These are phyloP conservation scores for Lentinus tigrinus DNA, from an alignment of 768 basidiomycete genomes.

Conservation along the genomic window DNA sequence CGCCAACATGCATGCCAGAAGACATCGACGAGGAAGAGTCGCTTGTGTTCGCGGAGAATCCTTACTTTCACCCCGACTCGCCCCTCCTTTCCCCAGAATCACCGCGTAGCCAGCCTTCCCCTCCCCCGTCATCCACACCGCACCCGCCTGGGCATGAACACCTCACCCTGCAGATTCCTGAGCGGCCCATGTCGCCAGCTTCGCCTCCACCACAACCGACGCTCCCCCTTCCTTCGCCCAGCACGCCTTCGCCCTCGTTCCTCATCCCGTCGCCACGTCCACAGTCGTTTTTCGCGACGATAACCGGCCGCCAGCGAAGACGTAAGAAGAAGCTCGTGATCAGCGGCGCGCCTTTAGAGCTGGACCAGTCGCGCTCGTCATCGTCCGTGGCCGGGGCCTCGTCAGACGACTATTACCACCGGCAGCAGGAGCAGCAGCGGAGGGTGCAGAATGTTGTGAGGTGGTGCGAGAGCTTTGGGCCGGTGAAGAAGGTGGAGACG, in stretches of 20 bases:
- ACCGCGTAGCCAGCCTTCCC: constrained; percentile 1
- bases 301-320: constrained; percentile 14
- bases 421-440: constrained; percentile 11
- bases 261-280: constrained; percentile 19
- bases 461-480: constrained; percentile 30
- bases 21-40: background rate
- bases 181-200: constrained; percentile 17
- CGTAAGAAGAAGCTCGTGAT: constrained; percentile 29
- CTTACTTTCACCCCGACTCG: constrained; percentile 7
- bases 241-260: constrained; percentile 26
- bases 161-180: constrained; percentile 11
- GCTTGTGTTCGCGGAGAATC: constrained; percentile 14
- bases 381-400: background rate
- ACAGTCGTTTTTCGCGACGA: constrained; percentile 22
- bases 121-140: background rate
- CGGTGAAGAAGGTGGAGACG: constrained; percentile 22
- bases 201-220: constrained; percentile 24
- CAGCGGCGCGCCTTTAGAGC: constrained; percentile 12
- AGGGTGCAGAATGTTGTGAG: constrained; percentile 19
- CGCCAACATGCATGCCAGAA: constrained; percentile 16
- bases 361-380: constrained; percentile 1
- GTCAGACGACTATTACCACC: constrained; percentile 9
- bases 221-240: constrained; percentile 25
- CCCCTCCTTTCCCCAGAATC: constrained; percentile 6
- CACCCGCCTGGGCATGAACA: background rate